phyloP scores from a whole-genome alignment of 2,329 filamentous ascomycete species.

The Apiospora sp. region DNA sequence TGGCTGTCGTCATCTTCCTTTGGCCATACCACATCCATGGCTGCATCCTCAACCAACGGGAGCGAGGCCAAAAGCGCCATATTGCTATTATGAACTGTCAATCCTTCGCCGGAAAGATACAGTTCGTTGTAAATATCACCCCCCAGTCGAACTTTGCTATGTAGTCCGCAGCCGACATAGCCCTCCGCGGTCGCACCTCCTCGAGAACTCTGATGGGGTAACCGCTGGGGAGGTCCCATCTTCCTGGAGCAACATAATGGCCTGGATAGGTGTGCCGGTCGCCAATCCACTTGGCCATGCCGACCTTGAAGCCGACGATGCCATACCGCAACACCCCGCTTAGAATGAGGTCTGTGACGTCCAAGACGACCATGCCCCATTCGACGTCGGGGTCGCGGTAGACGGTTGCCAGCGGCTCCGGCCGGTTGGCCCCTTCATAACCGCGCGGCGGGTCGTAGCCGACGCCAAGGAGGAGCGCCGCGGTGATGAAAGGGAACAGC shows the following conservation, averaged over 20 bases:
- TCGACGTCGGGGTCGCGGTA: constrained; percentile 34
- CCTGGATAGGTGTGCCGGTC: neutral
- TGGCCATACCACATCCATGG: constrained; percentile 23
- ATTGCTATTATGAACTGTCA: neutral
- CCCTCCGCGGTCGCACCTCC: constrained; percentile 27
- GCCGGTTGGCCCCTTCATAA: constrained; percentile 25
- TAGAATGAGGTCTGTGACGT: constrained; percentile 30
- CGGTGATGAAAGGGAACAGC: constrained; percentile 33
- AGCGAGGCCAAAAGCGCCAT: constrained; percentile 11
- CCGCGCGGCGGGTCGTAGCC: constrained; percentile 27
- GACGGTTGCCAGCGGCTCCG: constrained; percentile 33
- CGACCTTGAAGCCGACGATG: constrained; percentile 34
- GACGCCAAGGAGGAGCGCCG: constrained; percentile 33
- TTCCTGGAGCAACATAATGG: neutral
- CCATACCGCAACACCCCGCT: constrained; percentile 30
- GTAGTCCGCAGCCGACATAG: constrained; percentile 31
- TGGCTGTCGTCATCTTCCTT: neutral
- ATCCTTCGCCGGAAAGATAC: neutral
- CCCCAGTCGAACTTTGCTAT: constrained; percentile 31
- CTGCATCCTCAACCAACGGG: constrained; percentile 8
- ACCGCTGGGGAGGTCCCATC: neutral
- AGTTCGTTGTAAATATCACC: neutral
- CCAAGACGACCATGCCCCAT: constrained; percentile 36
- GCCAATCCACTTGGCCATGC: constrained; percentile 27
- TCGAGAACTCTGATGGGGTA: constrained; percentile 28